These are phyloP conservation scores for Mortierella alpina DNA, from an alignment of 192 early-diverging fungal species.

Conservation along the genomic window DNA sequence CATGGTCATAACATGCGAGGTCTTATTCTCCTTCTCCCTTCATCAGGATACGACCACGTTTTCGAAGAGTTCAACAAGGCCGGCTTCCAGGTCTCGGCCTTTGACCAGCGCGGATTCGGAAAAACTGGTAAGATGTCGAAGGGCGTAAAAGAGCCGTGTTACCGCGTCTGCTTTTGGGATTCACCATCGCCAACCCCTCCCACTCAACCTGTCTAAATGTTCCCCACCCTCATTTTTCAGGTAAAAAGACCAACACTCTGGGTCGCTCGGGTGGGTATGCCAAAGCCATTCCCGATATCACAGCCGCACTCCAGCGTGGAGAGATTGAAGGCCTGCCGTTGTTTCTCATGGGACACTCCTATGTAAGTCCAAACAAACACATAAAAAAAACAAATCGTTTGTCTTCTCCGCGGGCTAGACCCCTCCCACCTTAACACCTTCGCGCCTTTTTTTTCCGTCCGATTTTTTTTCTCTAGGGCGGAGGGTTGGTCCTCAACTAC, in stretches of 20 bases:
- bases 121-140: constrained; percentile 52
- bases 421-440: not conserved
- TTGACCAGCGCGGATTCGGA: constrained; percentile 78
- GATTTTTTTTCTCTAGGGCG: constrained; percentile 46
- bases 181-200: not conserved
- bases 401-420: not conserved
- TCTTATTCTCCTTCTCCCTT: constrained; percentile 10
- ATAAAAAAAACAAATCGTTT: not conserved
- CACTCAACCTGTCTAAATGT: not conserved
- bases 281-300: constrained; percentile 61
- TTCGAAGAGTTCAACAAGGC: constrained; percentile 62
- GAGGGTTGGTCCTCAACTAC: constrained; percentile 69
- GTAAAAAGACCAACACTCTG: constrained; percentile 55
- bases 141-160: not conserved
- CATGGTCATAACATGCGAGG: not conserved
- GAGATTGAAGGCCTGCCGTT: constrained; percentile 56
- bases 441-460: not conserved
- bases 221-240: constrained; percentile 2
- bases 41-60: constrained; percentile 64
- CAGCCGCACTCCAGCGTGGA: constrained; percentile 48
- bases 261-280: constrained; percentile 62
- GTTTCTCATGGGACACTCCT: constrained; percentile 67
- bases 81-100: constrained; percentile 67
- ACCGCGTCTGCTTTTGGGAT: too few relatives aligned
- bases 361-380: constrained; percentile 27